Evolutionary conservation across 2,329 filamentous ascomycete species (phyloP), one percentile per base, ranked within the genome.

Genomic region (Venturia pyrina): DNA sequence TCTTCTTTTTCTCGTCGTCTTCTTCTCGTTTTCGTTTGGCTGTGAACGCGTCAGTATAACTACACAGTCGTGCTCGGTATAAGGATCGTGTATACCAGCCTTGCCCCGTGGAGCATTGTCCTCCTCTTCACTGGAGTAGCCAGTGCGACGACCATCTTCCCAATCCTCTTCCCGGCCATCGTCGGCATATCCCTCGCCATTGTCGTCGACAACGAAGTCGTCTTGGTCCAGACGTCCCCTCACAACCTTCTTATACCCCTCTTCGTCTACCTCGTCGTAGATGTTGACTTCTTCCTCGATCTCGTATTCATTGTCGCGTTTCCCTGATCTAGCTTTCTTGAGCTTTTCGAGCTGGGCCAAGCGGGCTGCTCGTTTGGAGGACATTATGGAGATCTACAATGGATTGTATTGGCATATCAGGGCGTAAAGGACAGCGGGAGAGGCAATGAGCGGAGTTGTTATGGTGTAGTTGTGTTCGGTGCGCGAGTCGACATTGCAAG

Each of bases 181-280:
- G 75, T 98, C 93, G 70, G 91, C 93, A 73, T 99, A 99, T 46
- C 95, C 93, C 75, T 93, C 91, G 73, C 93, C 93, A 79, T 97
- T 96, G 79, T 99, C 95, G 80, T 98, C 95, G 67, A 99, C 93
- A 64, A 99, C 93, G 73, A 99, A 99, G 78, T 99, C 95, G 72
- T 99, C 95, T 72, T 96, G 84, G 73, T 98, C 90, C 63, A 99
- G 82, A 60, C 95, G 88, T 66, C 89, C 87, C 53, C 95, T 86
- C 17, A 99, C 92, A 70, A 98, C 89, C 76, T 96, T 96, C 81
- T 97, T 97, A 82, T 99, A 99, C 63, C 90, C 90, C 73, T 95
- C 93, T 72, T 99, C 95, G 73, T 98, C 93, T 61, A 99, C 92
- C 72, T 96, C 93, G 69, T 98, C 95, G 79, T 98, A 99, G 57